These are phyloP conservation scores for Ophiostoma piceae DNA, from an alignment of 2,329 filamentous ascomycete species.

Conservation along the genomic window DNA sequence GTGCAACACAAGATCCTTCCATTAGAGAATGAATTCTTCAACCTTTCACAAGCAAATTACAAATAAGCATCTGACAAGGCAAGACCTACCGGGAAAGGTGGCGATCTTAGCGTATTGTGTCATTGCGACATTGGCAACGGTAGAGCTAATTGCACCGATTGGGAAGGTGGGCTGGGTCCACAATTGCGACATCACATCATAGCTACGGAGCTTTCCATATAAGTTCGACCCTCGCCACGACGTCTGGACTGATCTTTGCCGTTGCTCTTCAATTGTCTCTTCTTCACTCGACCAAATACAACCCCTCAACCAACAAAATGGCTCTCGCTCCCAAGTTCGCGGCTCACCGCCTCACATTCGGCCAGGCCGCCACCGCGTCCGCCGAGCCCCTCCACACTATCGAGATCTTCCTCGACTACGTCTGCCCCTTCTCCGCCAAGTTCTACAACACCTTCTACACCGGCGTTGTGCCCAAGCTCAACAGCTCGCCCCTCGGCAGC, in stretches of 20 bases:
- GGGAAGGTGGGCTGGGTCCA: slow-evolving; percentile 10
- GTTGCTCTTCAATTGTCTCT: not conserved
- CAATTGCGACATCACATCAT: slow-evolving; percentile 14
- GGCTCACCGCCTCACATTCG: slow-evolving; percentile 60
- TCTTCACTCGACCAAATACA: not conserved
- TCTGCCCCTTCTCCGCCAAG: slow-evolving; percentile 66
- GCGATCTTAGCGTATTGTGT: slow-evolving; percentile 4
- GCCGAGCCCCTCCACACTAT: slow-evolving; percentile 52
- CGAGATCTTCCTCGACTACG: slow-evolving; percentile 77
- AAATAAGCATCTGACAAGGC: not conserved
- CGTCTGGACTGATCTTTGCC: not conserved
- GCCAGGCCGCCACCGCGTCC: slow-evolving; percentile 34
- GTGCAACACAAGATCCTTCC: not conserved
- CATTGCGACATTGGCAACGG: not conserved
- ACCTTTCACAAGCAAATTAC: not conserved
- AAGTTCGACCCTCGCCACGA: not conserved
- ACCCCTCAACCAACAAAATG: slow-evolving; percentile 43
- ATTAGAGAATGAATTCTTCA: too few relatives aligned
- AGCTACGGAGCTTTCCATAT: not conserved
- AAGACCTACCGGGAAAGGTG: not conserved
- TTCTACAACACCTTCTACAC: slow-evolving; percentile 72
- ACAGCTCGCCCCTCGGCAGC: slow-evolving; percentile 37
- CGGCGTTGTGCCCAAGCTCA: slow-evolving; percentile 59
- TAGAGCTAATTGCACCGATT: not conserved
- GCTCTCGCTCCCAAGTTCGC: slow-evolving; percentile 73